phyloP scores from a whole-genome alignment of 179 eudicot genomes.

The Spinacia oleracea region DNA sequence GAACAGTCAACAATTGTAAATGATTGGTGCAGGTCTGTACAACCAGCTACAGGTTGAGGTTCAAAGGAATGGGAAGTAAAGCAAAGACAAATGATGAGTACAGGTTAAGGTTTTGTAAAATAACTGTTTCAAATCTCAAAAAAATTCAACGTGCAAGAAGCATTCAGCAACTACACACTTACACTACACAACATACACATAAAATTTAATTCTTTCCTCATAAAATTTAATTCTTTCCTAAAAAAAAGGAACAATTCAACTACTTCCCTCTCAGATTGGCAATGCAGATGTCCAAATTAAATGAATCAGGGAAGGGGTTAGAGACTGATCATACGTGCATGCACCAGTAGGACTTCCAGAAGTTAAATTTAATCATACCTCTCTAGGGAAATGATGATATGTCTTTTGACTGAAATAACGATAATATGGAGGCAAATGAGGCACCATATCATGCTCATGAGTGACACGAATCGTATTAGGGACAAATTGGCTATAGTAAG shows the following conservation, averaged over 20 bases:
- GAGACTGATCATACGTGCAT: background rate
- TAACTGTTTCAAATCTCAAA: background rate
- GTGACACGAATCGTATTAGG: constrained; percentile 91
- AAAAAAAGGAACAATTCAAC: background rate
- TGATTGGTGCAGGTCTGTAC: background rate
- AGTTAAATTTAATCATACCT: constrained; percentile 50
- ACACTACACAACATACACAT: background rate
- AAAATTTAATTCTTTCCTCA: background rate
- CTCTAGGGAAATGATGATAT: constrained; percentile 92
- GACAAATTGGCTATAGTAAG: constrained; percentile 56
- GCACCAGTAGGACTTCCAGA: background rate
- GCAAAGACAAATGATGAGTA: background rate
- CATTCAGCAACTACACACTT: background rate
- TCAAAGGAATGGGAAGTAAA: background rate
- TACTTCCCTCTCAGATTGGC: background rate
- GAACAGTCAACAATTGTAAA: background rate
- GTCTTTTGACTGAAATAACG: constrained; percentile 66
- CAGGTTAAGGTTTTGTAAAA: background rate
- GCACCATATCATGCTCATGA: constrained; percentile 87
- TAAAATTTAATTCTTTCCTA: background rate
- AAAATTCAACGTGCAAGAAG: background rate
- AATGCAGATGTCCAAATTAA: background rate
- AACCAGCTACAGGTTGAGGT: background rate
- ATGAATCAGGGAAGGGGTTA: background rate
- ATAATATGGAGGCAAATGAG: constrained; percentile 95